Percentiles rank a stretch among this genome's conserved stretches.
These are phyloP conservation scores for Botrytis deweyae DNA, from an alignment of 2,329 filamentous ascomycete genomes.

Conservation along the genomic window DNA sequence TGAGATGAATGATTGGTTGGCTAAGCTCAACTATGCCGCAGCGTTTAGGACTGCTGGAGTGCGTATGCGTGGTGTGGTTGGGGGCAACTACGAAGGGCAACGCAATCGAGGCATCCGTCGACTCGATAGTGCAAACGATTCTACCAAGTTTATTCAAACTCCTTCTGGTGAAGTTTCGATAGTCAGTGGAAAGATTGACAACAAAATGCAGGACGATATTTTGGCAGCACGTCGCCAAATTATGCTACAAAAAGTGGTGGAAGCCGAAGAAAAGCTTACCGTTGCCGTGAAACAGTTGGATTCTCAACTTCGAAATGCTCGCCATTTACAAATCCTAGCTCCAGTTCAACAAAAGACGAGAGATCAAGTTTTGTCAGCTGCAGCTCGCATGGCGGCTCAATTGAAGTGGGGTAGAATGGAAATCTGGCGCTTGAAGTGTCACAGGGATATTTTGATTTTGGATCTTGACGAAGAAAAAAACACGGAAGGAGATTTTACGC, in stretches of 20 bases:
- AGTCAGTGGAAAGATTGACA: conserved; percentile 70
- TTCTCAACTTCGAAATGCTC: conserved; percentile 78
- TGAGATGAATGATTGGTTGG: conserved; percentile 96
- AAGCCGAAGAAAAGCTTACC: conserved; percentile 77
- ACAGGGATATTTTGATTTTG: conserved; percentile 80
- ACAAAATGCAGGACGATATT: conserved; percentile 83
- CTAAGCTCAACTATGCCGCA: conserved; percentile 93
- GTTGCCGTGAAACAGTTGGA: conserved; percentile 76
- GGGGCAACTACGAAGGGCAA: conserved; percentile 82
- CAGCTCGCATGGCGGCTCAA: conserved; percentile 80
- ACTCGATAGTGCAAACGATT: conserved; percentile 54
- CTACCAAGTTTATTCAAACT: conserved; percentile 62
- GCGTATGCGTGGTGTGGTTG: conserved; percentile 82
- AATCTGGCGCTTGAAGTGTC: conserved; percentile 88
- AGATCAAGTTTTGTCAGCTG: conserved; percentile 81
- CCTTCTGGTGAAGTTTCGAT: conserved; percentile 72
- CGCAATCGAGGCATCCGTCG: conserved; percentile 69
- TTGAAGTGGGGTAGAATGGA: conserved; percentile 93
- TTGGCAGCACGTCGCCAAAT: conserved; percentile 77
- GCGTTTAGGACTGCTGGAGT: conserved; percentile 91
- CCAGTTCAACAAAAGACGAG: conserved; percentile 89
- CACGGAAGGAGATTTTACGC: conserved; percentile 27
- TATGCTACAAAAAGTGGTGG: conserved; percentile 78
- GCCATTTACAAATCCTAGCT: conserved; percentile 83
- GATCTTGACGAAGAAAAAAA: conserved; percentile 77